Base-by-base conservation (phyloP, 805 yeast species). In the Nakazawaea ishiwadae region DNA sequence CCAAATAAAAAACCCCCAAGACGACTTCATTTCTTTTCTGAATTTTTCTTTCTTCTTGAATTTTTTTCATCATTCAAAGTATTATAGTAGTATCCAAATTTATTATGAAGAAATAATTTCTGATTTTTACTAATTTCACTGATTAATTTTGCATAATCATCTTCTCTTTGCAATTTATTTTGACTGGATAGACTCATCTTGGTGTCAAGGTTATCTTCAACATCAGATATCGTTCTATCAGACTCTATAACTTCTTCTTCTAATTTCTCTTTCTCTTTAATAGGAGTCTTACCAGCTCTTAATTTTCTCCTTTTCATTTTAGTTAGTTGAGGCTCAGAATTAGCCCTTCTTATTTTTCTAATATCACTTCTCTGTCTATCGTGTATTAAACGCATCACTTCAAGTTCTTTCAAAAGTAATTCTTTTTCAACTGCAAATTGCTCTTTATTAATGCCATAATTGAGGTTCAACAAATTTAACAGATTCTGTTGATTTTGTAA, bases 81-180 rank as follows among this genome's bases (percentile, higher is more conserved):
- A 29, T 42, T 42, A 14, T 42, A 37, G 16, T 42, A 42, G 23
- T 37, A 42, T 14, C 45, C 45, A 29, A 42, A 42, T 29, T 34
- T 42, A 27, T 42, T 42, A 21, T 37, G 38, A 3, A 37, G n/a
- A 26, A 33, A 37, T 20, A 37, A 29, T 23, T 42, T 42, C 15
- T 37, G 38, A 29, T 42, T 37, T 21, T 42, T 33, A 14, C 21
- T 34, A 11, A 37, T 42, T 19, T 42, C 42, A 15, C 21, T 17
- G 6, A 42, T 26, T 36, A 42, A 34, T 7, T 23, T 21, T 5
- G 37, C 30, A 19, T 37, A 42, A 4, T 42, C 45, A 21, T 37
- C 31, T 10, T 42, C 37, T 28, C 37, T 41, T 27, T 23, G 23
- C 3, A 9, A 4, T 18, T 35, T 31, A 28, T 40, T 28, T n/a